Evolutionary conservation across 805 yeast species (phyloP).

Genomic region (Sporopachydermia quercuum): DNA sequence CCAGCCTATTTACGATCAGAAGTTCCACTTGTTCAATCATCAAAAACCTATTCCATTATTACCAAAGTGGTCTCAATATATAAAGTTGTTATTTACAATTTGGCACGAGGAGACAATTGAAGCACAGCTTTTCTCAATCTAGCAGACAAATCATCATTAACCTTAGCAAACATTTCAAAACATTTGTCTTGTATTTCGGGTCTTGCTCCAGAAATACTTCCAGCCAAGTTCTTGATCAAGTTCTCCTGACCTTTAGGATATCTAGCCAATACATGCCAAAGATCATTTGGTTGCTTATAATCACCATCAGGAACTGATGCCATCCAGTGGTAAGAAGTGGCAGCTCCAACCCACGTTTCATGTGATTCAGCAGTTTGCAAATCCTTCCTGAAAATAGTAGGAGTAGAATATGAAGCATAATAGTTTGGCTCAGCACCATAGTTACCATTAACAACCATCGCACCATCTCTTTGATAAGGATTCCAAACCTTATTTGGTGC

Average conservation of each 20-base stretch:
- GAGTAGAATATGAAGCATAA: conserved; percentile 32
- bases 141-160: conserved; percentile 51
- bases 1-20: too few species aligned
- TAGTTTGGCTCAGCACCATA: conserved; percentile 70
- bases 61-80: too few species aligned
- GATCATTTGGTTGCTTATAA: conserved; percentile 58
- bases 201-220: conserved; percentile 34
- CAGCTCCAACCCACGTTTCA: conserved; percentile 73
- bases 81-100: neutral
- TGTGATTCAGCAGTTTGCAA: conserved; percentile 37
- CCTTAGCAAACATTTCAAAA: conserved; percentile 60
- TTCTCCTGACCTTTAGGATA: conserved; percentile 74
- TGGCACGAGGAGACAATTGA: conserved; percentile 30
- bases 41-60: too few species aligned
- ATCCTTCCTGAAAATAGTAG: conserved; percentile 28
- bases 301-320: conserved; percentile 49
- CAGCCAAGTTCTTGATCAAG: conserved; percentile 72
- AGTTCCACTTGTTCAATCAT: too few species aligned
- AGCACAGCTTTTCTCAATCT: conserved; percentile 50
- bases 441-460: conserved; percentile 54
- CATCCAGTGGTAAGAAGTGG: conserved; percentile 79
- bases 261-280: conserved; percentile 67
- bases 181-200: conserved; percentile 69
- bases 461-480: conserved; percentile 77
- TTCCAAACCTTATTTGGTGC: conserved; percentile 53